Evolutionary conservation across 192 early-diverging fungal genomes (phyloP).

Genomic region (Coemansia javaensis): DNA sequence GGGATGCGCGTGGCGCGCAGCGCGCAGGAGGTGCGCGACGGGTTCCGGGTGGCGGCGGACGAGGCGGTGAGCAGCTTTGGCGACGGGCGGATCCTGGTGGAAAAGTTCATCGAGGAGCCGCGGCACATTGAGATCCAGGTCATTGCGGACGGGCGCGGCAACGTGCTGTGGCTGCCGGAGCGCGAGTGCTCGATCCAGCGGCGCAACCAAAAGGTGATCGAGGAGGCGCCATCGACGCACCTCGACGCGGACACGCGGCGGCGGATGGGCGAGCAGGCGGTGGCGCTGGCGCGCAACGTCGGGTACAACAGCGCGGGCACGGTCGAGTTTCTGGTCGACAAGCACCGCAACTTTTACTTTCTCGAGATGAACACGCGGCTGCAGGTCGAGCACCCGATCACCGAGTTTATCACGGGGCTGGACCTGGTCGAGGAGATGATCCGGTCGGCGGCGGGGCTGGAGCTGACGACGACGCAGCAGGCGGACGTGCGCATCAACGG

Average conservation of each 20-base stretch:
- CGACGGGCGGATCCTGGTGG: conserved; percentile 83
- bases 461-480: conserved; percentile 62
- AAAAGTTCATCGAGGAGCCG: conserved; percentile 84
- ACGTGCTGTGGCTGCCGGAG: conserved; percentile 90
- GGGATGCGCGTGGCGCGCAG: conserved; percentile 88
- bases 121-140: conserved; percentile 96
- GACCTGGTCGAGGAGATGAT: conserved; percentile 97
- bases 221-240: conserved; percentile 91
- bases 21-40: conserved; percentile 72
- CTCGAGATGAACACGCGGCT: conserved; percentile 98
- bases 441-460: conserved; percentile 77
- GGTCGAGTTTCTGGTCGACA: conserved; percentile 95
- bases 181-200: conserved; percentile 94
- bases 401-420: conserved; percentile 91
- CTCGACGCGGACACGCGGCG: conserved; percentile 66
- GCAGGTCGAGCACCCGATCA: conserved; percentile 93
- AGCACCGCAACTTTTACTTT: conserved; percentile 85
- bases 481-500: conserved; percentile 73
- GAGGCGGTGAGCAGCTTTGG: conserved; percentile 91
- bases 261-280: conserved; percentile 79
- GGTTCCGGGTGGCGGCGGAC: conserved; percentile 77
- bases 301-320: conserved; percentile 93
- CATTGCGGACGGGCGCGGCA: conserved; percentile 84
- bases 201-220: conserved; percentile 93
- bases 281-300: conserved; percentile 89